These are phyloP conservation scores for Seminavis robusta DNA, from an alignment of 108 stramenopile species.

Conservation along the genomic window DNA sequence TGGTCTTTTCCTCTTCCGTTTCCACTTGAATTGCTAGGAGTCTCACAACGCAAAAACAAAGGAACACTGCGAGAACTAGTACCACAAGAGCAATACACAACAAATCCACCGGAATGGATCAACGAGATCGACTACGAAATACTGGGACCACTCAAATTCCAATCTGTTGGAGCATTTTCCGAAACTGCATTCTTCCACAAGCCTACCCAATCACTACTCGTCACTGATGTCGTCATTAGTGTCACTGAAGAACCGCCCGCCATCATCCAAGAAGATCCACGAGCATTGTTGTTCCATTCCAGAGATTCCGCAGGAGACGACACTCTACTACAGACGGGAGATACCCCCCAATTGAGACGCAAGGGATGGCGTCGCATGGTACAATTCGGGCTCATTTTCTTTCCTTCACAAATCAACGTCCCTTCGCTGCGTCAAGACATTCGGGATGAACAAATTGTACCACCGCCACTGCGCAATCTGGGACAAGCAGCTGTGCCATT, in stretches of 20 bases:
- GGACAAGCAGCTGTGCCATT: conserved; percentile 72
- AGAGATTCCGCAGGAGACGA: conserved; percentile 67
- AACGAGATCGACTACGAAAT: conserved; percentile 77
- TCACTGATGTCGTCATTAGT: conserved; percentile 82
- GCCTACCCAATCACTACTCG: conserved; percentile 68
- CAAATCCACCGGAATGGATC: conserved; percentile 69
- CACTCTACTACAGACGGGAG: too few relatives aligned
- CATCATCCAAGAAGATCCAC: conserved; percentile 77
- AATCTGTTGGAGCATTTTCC: conserved; percentile 80
- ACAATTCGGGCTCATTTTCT: conserved; percentile 91
- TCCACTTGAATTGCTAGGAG: conserved; percentile 68
- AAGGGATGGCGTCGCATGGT: conserved; percentile 90
- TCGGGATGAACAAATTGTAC: conserved; percentile 35
- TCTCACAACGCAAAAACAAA: conserved; percentile 43
- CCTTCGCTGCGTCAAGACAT: conserved; percentile 45
- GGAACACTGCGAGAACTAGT: conserved; percentile 53
- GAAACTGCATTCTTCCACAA: conserved; percentile 90
- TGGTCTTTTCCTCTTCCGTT: conserved; percentile 76
- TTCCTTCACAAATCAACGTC: conserved; percentile 85
- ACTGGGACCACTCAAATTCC: conserved; percentile 75
- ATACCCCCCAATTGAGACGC: conserved; percentile 46
- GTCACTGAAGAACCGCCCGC: conserved; percentile 73
- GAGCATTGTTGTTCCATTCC: conserved; percentile 84
- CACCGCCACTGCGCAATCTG: conserved; percentile 45
- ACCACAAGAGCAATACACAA: conserved; percentile 1